phyloP scores from a whole-genome alignment of 2,329 filamentous ascomycete species.

The Tolypocladium album region DNA sequence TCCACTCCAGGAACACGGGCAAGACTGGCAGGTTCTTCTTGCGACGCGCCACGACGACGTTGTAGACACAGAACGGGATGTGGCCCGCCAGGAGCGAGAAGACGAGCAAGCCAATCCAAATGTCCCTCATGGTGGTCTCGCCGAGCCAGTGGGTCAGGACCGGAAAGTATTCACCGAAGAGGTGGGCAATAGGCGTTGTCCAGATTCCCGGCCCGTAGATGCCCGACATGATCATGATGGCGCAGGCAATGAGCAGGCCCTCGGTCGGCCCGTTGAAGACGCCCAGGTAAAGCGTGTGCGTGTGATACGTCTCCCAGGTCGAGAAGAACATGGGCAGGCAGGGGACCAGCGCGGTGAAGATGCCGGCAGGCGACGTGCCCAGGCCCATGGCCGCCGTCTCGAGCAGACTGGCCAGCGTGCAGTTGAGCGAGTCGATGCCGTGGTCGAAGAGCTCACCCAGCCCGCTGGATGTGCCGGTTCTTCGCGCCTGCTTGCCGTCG shows the following conservation, averaged over 20 bases:
- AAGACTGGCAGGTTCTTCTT: conserved; percentile 61
- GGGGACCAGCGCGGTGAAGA: conserved; percentile 84
- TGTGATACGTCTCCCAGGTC: conserved; percentile 99
- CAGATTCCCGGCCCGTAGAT: conserved; percentile 83
- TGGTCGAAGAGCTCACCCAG: conserved; percentile 97
- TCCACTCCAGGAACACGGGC: conserved; percentile 88
- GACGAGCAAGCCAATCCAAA: conserved; percentile 70
- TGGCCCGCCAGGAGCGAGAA: conserved; percentile 59
- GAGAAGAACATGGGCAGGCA: conserved; percentile 99
- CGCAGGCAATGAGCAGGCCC: conserved; percentile 79
- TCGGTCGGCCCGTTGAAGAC: conserved; percentile 97
- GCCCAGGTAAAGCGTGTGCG: conserved; percentile 90
- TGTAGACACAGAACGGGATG: conserved; percentile 79
- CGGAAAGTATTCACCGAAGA: conserved; percentile 46
- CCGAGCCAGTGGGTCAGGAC: conserved; percentile 51
- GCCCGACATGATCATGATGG: conserved; percentile 77
- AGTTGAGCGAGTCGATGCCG: conserved; percentile 96
- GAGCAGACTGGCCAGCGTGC: conserved; percentile 81
- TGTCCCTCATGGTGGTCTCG: conserved; percentile 66
- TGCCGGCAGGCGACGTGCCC: conserved; percentile 71
- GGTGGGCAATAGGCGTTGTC: conserved; percentile 61
- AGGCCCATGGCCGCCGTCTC: conserved; percentile 91
- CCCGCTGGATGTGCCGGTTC: conserved; percentile 89
- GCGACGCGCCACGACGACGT: conserved; percentile 70
- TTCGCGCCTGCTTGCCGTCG: conserved; percentile 91